Percentiles rank a stretch among this genome's conserved stretches.
phyloP scores from a whole-genome alignment of 116 monocot genomes.

The Dioscorea cayenensis region DNA sequence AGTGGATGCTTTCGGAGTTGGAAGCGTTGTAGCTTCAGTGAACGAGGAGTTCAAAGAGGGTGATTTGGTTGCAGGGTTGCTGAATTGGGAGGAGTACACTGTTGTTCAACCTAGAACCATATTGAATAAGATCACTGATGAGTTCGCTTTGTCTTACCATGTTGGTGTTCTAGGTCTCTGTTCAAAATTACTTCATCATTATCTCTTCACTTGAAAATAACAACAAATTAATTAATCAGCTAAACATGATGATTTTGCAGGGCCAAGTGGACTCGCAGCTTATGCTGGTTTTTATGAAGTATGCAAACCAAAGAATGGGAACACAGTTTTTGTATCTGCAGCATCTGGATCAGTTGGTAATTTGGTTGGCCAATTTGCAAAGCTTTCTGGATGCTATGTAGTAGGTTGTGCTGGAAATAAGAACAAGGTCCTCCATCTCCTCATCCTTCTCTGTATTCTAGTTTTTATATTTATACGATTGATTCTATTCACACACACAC shows the following conservation, averaged over 20 bases:
- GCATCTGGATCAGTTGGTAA: conserved; percentile 40
- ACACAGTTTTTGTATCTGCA: conserved; percentile 46
- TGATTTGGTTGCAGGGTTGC: conserved; percentile 23
- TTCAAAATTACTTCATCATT: too few relatives aligned
- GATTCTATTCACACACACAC: too few relatives aligned
- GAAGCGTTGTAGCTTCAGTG: conserved; percentile 34
- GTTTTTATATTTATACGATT: too few relatives aligned
- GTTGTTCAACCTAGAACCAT: conserved; percentile 13
- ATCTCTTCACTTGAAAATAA: too few relatives aligned
- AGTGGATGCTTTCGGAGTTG: conserved; percentile 21
- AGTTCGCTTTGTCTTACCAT: conserved; percentile 28
- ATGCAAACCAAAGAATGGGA: conserved; percentile 19
- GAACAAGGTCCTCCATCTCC: conserved; percentile 9
- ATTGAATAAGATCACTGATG: conserved; percentile 19
- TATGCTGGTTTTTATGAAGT: conserved; percentile 28
- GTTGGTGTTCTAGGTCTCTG: conserved; percentile 19
- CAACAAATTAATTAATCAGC: too few relatives aligned
- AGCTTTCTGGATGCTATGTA: conserved; percentile 41
- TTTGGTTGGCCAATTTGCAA: conserved; percentile 46
- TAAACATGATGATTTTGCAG: conserved; percentile 2
- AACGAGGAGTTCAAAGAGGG: conserved; percentile 20
- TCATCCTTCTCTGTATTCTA: too few relatives aligned
- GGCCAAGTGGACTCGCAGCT: conserved; percentile 41
- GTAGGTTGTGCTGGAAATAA: conserved; percentile 35
- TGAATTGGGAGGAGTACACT: conserved; percentile 46